These are phyloP conservation scores for Metarhizium humberi DNA, from an alignment of 2,329 filamentous ascomycete species.

Conservation along the genomic window DNA sequence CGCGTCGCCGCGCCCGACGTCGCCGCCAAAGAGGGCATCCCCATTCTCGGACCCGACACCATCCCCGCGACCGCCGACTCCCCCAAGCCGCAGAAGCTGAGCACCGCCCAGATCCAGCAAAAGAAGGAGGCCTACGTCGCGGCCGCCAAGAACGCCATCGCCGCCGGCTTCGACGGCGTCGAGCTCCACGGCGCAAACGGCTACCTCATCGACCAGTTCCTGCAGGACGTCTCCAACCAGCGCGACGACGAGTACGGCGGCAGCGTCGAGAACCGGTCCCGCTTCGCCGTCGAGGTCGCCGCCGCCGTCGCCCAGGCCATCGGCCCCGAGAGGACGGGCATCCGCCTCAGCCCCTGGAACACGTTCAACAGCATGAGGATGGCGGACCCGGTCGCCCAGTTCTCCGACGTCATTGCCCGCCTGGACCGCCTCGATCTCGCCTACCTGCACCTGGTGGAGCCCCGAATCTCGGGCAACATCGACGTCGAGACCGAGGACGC, in stretches of 20 bases:
- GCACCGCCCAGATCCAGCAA: slow-evolving; percentile 35
- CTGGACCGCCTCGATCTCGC: background rate
- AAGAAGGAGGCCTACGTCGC: slow-evolving; percentile 37
- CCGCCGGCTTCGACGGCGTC: slow-evolving; percentile 61
- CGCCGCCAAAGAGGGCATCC: slow-evolving; percentile 14
- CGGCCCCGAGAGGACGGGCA: slow-evolving; percentile 42
- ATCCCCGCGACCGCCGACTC: no score
- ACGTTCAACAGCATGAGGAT: slow-evolving; percentile 56
- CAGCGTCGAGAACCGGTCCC: slow-evolving; percentile 39
- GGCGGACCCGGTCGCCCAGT: slow-evolving; percentile 53
- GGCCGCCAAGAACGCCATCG: slow-evolving; percentile 44
- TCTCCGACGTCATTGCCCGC: slow-evolving; percentile 18
- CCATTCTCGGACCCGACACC: slow-evolving; percentile 13
- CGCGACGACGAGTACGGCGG: slow-evolving; percentile 45
- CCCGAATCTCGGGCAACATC: background rate
- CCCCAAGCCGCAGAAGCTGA: no score
- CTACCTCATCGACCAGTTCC: slow-evolving; percentile 54
- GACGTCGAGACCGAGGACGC: background rate
- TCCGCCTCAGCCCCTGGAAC: slow-evolving; percentile 52
- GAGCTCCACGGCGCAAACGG: slow-evolving; percentile 52
- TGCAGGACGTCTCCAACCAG: slow-evolving; percentile 39
- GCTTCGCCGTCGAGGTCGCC: slow-evolving; percentile 42
- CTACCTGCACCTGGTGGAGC: background rate
- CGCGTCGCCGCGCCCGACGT: slow-evolving; percentile 33
- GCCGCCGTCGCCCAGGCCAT: slow-evolving; percentile 27